A percentile compares a stretch with the other conserved stretches of the same genome.
Conservation (phyloP, 495 filamentous ascomycete species). For the Neurospora intermedia region DNA sequence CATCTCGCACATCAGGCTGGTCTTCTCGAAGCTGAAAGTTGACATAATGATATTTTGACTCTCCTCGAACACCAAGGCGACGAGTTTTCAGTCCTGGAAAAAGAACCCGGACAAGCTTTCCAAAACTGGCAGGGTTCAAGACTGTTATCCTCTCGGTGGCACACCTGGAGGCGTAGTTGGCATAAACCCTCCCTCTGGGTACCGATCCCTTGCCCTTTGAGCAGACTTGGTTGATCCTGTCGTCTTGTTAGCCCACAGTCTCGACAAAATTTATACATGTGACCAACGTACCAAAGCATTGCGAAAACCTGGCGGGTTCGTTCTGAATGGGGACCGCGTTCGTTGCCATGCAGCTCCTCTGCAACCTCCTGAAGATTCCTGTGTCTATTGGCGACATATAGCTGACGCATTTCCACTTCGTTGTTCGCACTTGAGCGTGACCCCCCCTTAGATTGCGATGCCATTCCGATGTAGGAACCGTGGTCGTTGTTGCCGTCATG, state of each 20-base stretch:
- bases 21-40: slow-evolving; percentile 67
- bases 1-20: slow-evolving; percentile 35
- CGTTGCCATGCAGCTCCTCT: slow-evolving; percentile 53
- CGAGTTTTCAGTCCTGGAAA: slow-evolving; percentile 91
- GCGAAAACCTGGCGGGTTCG: slow-evolving; percentile 94
- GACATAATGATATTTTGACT: slow-evolving; percentile 98
- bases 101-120: slow-evolving; percentile 90
- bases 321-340: slow-evolving; percentile 68
- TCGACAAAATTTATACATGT: neutral
- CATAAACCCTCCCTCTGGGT: slow-evolving; percentile 83
- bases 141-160: slow-evolving; percentile 86
- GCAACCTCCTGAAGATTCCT: slow-evolving; percentile 75
- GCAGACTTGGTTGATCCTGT: slow-evolving; percentile 76
- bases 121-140: slow-evolving; percentile 92
- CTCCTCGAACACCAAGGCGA: slow-evolving; percentile 81
- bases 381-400: slow-evolving; percentile 65
- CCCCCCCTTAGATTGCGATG: slow-evolving; percentile 44
- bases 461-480: slow-evolving; percentile 47
- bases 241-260: slow-evolving; percentile 3
- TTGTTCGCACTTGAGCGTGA: slow-evolving; percentile 68
- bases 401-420: slow-evolving; percentile 80
- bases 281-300: slow-evolving; percentile 74
- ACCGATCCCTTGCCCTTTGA: slow-evolving; percentile 73
- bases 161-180: slow-evolving; percentile 83
- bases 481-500: slow-evolving; percentile 56